Conservation (phyloP, 2,329 filamentous ascomycete genomes). For the Scedosporium dehoogii region DNA sequence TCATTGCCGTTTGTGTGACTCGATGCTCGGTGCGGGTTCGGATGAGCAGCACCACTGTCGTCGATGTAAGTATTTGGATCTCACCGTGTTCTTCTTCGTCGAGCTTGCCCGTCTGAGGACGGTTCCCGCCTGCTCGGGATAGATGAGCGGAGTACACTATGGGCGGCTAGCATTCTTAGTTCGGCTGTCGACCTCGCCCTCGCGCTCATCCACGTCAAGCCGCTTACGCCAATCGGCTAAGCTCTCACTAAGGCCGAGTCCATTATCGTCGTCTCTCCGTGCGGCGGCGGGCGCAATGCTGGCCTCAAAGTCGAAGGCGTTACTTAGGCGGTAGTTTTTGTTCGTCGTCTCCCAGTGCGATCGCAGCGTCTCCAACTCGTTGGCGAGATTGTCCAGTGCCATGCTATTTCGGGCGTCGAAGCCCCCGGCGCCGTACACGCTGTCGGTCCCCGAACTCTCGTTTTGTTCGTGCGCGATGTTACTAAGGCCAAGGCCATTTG, state of each 20-base stretch:
- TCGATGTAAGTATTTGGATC: too few relatives aligned
- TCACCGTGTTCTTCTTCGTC: too few relatives aligned
- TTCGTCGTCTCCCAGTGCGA: slow-evolving; percentile 94
- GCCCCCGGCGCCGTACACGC: slow-evolving; percentile 47
- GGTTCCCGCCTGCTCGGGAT: too few relatives aligned
- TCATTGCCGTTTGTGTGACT: too few relatives aligned
- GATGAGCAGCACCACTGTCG: too few relatives aligned
- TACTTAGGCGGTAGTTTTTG: slow-evolving; percentile 87
- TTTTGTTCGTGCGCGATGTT: slow-evolving; percentile 34
- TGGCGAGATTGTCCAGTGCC: slow-evolving; percentile 83
- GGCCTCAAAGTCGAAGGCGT: slow-evolving; percentile 75
- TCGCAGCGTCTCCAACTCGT: slow-evolving; percentile 81
- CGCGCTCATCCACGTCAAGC: slow-evolving; percentile 46
- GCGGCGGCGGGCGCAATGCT: slow-evolving; percentile 14
- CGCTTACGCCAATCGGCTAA: slow-evolving; percentile 73
- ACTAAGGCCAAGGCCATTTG: slow-evolving; percentile 23
- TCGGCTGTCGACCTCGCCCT: slow-evolving; percentile 18
- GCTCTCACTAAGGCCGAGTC: slow-evolving; percentile 54
- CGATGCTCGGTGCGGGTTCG: too few relatives aligned
- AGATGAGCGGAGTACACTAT: background rate
- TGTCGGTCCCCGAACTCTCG: slow-evolving; percentile 51
- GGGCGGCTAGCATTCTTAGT: background rate
- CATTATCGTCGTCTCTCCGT: slow-evolving; percentile 34
- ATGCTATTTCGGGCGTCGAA: slow-evolving; percentile 44
- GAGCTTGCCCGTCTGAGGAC: too few relatives aligned